These are phyloP conservation scores for Nannochloris sp. DNA, from an alignment of 139 green algal genomes.

Conservation along the genomic window DNA sequence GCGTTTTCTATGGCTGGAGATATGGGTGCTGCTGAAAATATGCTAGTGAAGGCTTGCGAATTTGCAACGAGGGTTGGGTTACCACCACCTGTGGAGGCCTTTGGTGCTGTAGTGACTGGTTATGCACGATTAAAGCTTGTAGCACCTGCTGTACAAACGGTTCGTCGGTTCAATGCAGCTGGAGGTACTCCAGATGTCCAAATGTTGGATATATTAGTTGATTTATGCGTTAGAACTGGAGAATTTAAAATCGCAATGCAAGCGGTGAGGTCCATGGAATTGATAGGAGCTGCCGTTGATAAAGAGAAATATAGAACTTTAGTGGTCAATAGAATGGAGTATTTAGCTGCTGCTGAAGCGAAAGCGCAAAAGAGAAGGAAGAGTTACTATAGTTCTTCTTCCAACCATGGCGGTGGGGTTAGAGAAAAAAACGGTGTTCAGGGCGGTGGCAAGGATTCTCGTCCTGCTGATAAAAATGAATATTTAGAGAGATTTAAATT, in stretches of 20 bases:
- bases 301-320: conserved; percentile 31
- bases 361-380: neutral
- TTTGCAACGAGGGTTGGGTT: conserved; percentile 14
- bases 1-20: conserved; percentile 34
- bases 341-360: neutral
- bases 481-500: conserved; percentile 62
- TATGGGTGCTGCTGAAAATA: conserved; percentile 43
- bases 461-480: conserved; percentile 14
- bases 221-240: conserved; percentile 28
- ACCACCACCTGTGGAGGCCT: conserved; percentile 29
- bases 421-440: neutral
- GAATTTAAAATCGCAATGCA: conserved; percentile 45
- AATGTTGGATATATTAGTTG: conserved; percentile 52
- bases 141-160: conserved; percentile 15
- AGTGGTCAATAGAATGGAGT: conserved; percentile 4
- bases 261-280: conserved; percentile 51
- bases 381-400: neutral
- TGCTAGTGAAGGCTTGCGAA: conserved; percentile 13
- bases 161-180: conserved; percentile 41
- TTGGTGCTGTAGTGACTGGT: conserved; percentile 34
- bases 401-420: conserved; percentile 11
- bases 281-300: conserved; percentile 37
- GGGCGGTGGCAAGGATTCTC: too few species aligned
- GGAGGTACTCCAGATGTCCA: conserved; percentile 41
- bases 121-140: conserved; percentile 29